Evolutionary conservation across 805 yeast species (phyloP), one percentile per base, ranked within the genome.

Genomic region (Barnettozyma californica): DNA sequence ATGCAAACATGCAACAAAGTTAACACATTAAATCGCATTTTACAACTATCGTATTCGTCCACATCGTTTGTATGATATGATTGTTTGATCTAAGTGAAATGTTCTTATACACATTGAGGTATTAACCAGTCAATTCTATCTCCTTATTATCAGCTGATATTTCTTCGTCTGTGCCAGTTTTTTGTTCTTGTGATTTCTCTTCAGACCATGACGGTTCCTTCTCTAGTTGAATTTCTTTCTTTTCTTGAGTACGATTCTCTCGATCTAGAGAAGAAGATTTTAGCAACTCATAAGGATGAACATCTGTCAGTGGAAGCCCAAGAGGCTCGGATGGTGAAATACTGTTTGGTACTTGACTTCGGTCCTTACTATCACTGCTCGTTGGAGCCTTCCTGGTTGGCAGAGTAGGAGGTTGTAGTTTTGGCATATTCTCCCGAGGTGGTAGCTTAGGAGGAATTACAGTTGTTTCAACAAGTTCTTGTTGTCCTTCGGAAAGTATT

Each of bases 271-370:
- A 20, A 16, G 9, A 8, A 10, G 14, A 21, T 2, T 21, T 14
- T 3, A 14, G 9, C 9, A 31, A 23, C 29, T 11, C 21, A 13
- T 11, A 14, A 4, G 5, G 20, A n/a, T 11, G n/a, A 13, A 13
- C n/a, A 5, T 48, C 52, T 34, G 55, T 49, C 13, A 43, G 37
- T 10, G 58, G 59, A 29, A 52, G 33, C 21, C 48, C 45, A 9
- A 53, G 57, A 9, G 53, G 55, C 14, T 23, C 23, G 6, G 31
- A 14, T 8, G 11, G 7, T 13, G 40, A 13, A 9, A 20, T 9
- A 10, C 6, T 9, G 5, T 21, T 18, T 37, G 21, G 21, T 5
- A 27, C 18, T 18, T 37, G 27, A 14, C 8, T 5, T 9, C 13
- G 41, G 20, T 19, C 41, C 26, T 20, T 14, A 21, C 26, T 21